Evolutionary conservation across 164 flowering plant species (phyloP).

Genomic region (Echeveria elegans): DNA sequence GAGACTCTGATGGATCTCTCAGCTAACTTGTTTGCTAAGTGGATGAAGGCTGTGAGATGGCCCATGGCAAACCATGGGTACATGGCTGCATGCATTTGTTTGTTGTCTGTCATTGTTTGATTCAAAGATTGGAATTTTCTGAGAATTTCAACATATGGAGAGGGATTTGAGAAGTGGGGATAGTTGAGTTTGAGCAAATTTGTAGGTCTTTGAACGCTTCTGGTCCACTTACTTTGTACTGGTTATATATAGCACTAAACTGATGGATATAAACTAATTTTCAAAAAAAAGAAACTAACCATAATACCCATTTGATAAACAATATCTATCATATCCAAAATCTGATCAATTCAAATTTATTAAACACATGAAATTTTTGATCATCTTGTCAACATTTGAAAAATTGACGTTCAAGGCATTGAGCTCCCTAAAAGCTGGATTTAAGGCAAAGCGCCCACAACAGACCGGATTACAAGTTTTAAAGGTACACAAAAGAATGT

Average conservation of each 20-base stretch:
- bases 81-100: constrained; percentile 17
- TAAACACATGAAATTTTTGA: too few species aligned
- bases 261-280: too few species aligned
- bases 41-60: constrained; percentile 6
- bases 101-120: not conserved
- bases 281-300: too few species aligned
- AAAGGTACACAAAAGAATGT: not conserved
- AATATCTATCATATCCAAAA: too few species aligned
- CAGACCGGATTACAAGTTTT: not conserved
- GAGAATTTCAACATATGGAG: not conserved
- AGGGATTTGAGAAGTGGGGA: not conserved
- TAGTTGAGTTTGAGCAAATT: not conserved
- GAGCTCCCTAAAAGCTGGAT: too few species aligned
- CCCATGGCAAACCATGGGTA: constrained; percentile 10
- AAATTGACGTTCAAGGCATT: too few species aligned
- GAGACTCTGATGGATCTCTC: not conserved
- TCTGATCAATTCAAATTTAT: not conserved
- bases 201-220: not conserved
- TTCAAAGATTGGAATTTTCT: not conserved
- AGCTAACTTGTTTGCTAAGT: constrained; percentile 3
- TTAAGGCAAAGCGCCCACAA: too few species aligned
- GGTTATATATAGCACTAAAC: not conserved
- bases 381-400: too few species aligned
- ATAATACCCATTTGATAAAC: too few species aligned
- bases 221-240: not conserved